phyloP scores from a whole-genome alignment of 2,329 filamentous ascomycete species.

The Colletotrichum cereale region DNA sequence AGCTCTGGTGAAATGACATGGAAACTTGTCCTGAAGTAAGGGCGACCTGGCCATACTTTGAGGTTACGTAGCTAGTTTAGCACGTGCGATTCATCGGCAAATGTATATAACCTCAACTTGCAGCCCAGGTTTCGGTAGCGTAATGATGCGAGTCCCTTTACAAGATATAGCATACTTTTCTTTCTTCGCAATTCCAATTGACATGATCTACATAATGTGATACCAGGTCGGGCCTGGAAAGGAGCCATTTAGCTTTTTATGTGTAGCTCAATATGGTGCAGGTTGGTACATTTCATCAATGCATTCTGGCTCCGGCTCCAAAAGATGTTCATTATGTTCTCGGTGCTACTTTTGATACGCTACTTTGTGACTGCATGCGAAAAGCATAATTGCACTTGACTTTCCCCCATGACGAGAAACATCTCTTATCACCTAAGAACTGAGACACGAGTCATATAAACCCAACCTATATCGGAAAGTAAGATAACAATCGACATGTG shows the following conservation, averaged over 20 bases:
- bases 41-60: background rate
- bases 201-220: background rate
- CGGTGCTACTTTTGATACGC: background rate
- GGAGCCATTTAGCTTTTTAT: background rate
- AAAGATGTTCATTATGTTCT: background rate
- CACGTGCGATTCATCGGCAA: background rate
- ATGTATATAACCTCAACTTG: background rate
- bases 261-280: background rate
- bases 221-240: background rate
- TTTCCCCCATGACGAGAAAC: background rate
- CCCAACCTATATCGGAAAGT: background rate
- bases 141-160: background rate
- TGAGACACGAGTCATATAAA: background rate
- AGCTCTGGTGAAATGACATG: background rate
- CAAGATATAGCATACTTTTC: background rate
- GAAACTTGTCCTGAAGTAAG: background rate
- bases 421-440: background rate
- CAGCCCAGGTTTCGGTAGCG: background rate
- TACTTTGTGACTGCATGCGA: background rate
- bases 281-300: background rate
- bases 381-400: background rate
- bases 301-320: background rate
- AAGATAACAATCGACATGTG: background rate
- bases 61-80: background rate
- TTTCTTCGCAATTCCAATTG: background rate